Evolutionary conservation across 805 yeast genomes (phyloP).

Genomic region (Brettanomyces naardenensis): DNA sequence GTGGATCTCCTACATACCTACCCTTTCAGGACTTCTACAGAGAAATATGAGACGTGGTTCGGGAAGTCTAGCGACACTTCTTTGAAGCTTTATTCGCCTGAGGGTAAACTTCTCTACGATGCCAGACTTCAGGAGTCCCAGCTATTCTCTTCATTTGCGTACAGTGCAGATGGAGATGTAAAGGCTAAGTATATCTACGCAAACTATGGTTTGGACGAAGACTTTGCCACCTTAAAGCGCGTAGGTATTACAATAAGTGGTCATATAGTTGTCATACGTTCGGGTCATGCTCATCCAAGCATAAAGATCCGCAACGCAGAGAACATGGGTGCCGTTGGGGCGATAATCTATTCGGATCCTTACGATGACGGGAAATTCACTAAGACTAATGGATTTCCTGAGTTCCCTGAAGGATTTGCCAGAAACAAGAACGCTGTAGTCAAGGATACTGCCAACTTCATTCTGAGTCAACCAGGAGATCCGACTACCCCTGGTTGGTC

Average conservation of each 20-base stretch:
- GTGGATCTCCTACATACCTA: slow-evolving; percentile 6
- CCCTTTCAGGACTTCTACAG: slow-evolving; percentile 36
- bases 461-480: slow-evolving; percentile 62
- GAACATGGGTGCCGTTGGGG: slow-evolving; percentile 53
- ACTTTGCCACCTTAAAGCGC: slow-evolving; percentile 36
- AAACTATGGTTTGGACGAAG: slow-evolving; percentile 52
- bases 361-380: slow-evolving; percentile 54
- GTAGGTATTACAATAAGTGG: slow-evolving; percentile 37
- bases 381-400: slow-evolving; percentile 42
- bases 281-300: slow-evolving; percentile 43
- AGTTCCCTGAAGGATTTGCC: slow-evolving; percentile 61
- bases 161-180: slow-evolving; percentile 57
- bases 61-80: slow-evolving; percentile 42
- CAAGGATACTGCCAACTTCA: slow-evolving; percentile 51
- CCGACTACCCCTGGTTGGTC: slow-evolving; percentile 74
- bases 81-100: slow-evolving; percentile 28
- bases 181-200: slow-evolving; percentile 48
- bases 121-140: slow-evolving; percentile 44
- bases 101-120: slow-evolving; percentile 32
- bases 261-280: slow-evolving; percentile 54
- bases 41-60: slow-evolving; percentile 50
- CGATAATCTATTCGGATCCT: slow-evolving; percentile 49
- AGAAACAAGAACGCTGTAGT: slow-evolving; percentile 54
- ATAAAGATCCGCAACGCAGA: slow-evolving; percentile 57
- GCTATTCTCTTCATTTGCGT: slow-evolving; percentile 44